phyloP scores from a whole-genome alignment of 148 eudicot genomes.

The Bassia scoparia region DNA sequence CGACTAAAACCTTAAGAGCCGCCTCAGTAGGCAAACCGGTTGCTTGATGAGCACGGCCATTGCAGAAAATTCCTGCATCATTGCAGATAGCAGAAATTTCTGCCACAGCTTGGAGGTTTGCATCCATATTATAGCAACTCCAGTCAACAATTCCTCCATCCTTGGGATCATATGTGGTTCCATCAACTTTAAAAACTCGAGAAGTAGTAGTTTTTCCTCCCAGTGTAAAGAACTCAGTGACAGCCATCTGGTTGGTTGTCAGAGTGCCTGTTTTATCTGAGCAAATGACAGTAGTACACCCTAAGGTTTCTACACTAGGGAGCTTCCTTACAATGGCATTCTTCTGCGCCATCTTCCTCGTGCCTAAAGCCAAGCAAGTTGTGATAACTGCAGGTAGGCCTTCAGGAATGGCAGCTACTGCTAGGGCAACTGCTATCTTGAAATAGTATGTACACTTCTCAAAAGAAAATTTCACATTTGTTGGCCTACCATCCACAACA shows the following conservation, averaged over 20 bases:
- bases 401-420: slow-evolving; percentile 87
- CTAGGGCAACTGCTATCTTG: slow-evolving; percentile 74
- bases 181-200: slow-evolving; percentile 56
- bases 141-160: slow-evolving; percentile 79
- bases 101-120: slow-evolving; percentile 67
- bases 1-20: slow-evolving; percentile 86
- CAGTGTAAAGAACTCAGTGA: slow-evolving; percentile 60
- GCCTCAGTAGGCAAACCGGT: slow-evolving; percentile 91
- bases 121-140: slow-evolving; percentile 73
- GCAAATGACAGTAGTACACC: slow-evolving; percentile 87
- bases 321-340: slow-evolving; percentile 77
- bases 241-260: slow-evolving; percentile 94
- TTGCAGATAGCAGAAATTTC: slow-evolving; percentile 78
- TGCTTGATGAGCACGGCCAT: slow-evolving; percentile 53
- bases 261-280: slow-evolving; percentile 92
- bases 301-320: slow-evolving; percentile 88
- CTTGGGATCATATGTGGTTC: slow-evolving; percentile 86
- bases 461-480: slow-evolving; percentile 63
- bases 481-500: slow-evolving; percentile 61
- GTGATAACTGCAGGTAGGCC: slow-evolving; percentile 85
- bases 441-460: slow-evolving; percentile 85
- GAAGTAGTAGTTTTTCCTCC: slow-evolving; percentile 50
- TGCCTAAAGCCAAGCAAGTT: slow-evolving; percentile 78
- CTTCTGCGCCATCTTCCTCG: slow-evolving; percentile 84
- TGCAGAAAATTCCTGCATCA: slow-evolving; percentile 66